These are phyloP conservation scores for Zelopaecilomyces penicillatus DNA, from an alignment of 2,329 filamentous ascomycete genomes.

Conservation along the genomic window DNA sequence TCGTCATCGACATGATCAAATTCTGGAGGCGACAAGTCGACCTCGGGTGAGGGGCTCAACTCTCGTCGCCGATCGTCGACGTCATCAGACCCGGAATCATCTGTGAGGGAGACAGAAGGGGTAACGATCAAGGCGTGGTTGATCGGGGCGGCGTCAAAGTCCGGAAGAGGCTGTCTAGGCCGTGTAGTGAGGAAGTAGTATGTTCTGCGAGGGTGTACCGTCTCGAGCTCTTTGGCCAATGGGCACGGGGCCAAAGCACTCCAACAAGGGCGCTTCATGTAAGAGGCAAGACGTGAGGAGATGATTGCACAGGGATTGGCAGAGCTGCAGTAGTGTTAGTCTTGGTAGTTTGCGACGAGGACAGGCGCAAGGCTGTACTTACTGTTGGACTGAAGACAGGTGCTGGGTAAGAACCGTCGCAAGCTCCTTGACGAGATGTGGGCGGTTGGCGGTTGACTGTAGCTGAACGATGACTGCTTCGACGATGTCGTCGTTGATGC, in stretches of 20 bases:
- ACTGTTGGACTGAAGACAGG: constrained; percentile 86
- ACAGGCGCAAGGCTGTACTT: constrained; percentile 34
- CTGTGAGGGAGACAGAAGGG: constrained; percentile 64
- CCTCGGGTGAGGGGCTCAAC: constrained; percentile 83
- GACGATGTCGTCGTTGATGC: constrained; percentile 92
- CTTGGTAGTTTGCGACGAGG: neutral
- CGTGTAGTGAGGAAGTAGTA: constrained; percentile 95
- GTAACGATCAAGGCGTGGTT: constrained; percentile 55
- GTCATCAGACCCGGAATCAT: constrained; percentile 55
- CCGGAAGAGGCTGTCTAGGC: constrained; percentile 71
- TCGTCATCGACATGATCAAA: constrained; percentile 67
- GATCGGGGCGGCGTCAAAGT: constrained; percentile 22
- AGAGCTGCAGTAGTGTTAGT: constrained; percentile 54
- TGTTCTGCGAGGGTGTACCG: constrained; percentile 84
- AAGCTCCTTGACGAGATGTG: constrained; percentile 90
- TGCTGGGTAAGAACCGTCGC: constrained; percentile 68
- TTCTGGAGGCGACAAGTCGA: constrained; percentile 81
- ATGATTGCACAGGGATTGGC: constrained; percentile 94
- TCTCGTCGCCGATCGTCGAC: constrained; percentile 60
- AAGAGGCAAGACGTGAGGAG: constrained; percentile 81
- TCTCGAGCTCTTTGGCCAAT: constrained; percentile 84
- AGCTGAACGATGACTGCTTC: constrained; percentile 82
- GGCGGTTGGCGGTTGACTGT: constrained; percentile 81
- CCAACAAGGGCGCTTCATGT: constrained; percentile 81
- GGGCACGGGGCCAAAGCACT: constrained; percentile 73